Evolutionary conservation across 208 protist species (phyloP).

Genomic region (Borovskyia barvae): DNA sequence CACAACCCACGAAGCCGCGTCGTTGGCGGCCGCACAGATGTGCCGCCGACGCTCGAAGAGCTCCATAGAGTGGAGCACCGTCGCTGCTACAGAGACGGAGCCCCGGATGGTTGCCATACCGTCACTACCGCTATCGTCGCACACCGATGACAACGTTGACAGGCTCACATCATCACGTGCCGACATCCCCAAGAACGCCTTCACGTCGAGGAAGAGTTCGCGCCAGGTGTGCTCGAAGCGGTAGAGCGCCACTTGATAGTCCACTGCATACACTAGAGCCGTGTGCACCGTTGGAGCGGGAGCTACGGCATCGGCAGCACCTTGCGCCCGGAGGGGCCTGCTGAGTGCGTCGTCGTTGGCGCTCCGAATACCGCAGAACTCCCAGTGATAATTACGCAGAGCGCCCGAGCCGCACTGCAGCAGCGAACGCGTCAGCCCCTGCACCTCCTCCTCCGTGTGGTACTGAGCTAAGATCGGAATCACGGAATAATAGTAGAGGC

Average conservation of each 20-base stretch:
- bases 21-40: conserved; percentile 31
- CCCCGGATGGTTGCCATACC: neutral
- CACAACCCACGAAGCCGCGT: conserved; percentile 34
- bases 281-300: neutral
- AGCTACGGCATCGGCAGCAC: conserved; percentile 15
- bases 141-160: neutral
- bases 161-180: conserved; percentile 7
- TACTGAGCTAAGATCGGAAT: conserved; percentile 30
- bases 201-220: conserved; percentile 35
- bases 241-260: conserved; percentile 49
- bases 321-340: neutral
- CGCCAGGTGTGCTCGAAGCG: conserved; percentile 42
- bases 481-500: conserved; percentile 58
- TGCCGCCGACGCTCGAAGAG: conserved; percentile 52
- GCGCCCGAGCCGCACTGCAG: conserved; percentile 18
- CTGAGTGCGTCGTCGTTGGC: conserved; percentile 1
- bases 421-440: conserved; percentile 12
- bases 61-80: conserved; percentile 66
- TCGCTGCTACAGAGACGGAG: conserved; percentile 46
- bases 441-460: neutral
- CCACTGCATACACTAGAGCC: conserved; percentile 24
- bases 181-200: conserved; percentile 30
- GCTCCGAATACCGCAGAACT: conserved; percentile 10
- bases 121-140: neutral
- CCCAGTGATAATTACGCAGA: conserved; percentile 13